A percentile compares a stretch with the other conserved stretches of the same genome.
These are phyloP conservation scores for Penicillium thymicola DNA, from an alignment of 2,329 filamentous ascomycete genomes.

Conservation along the genomic window DNA sequence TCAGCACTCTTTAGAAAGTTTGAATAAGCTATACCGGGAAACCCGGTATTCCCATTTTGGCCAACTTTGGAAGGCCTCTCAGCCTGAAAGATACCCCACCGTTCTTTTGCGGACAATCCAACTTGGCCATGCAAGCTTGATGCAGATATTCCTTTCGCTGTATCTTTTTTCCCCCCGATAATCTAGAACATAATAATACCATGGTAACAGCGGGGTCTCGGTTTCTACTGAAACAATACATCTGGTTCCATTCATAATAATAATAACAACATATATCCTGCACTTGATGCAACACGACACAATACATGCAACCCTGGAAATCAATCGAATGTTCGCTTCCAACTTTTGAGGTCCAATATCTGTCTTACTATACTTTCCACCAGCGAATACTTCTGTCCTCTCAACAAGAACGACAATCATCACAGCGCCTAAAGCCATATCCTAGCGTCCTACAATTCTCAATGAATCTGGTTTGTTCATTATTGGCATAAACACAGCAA, in stretches of 20 bases:
- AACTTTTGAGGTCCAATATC: not conserved
- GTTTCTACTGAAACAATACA: not conserved
- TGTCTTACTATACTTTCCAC: not conserved
- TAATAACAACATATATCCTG: not conserved
- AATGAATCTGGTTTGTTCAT: conserved; percentile 4
- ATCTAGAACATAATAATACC: conserved; percentile 17
- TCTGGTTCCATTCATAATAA: not conserved
- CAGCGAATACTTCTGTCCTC: not conserved
- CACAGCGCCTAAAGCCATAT: conserved; percentile 6
- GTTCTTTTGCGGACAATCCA: conserved; percentile 12
- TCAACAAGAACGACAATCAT: conserved; percentile 8
- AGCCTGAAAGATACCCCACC: conserved; percentile 24
- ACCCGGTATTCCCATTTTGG: conserved; percentile 12
- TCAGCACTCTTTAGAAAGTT: conserved; percentile 22
- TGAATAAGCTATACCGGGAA: conserved; percentile 2
- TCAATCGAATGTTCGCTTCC: not conserved
- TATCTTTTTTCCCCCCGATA: conserved; percentile 10
- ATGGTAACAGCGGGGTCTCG: not conserved
- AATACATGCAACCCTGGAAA: not conserved
- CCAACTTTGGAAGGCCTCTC: not conserved
- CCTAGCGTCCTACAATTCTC: conserved; percentile 1
- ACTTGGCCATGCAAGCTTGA: conserved; percentile 13
- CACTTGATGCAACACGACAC: not conserved
- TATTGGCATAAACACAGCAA: conserved; percentile 10
- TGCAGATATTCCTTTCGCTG: conserved; percentile 15